These are phyloP conservation scores for Pythium brachiatum DNA, from an alignment of 352 stramenopile genomes.

Conservation along the genomic window DNA sequence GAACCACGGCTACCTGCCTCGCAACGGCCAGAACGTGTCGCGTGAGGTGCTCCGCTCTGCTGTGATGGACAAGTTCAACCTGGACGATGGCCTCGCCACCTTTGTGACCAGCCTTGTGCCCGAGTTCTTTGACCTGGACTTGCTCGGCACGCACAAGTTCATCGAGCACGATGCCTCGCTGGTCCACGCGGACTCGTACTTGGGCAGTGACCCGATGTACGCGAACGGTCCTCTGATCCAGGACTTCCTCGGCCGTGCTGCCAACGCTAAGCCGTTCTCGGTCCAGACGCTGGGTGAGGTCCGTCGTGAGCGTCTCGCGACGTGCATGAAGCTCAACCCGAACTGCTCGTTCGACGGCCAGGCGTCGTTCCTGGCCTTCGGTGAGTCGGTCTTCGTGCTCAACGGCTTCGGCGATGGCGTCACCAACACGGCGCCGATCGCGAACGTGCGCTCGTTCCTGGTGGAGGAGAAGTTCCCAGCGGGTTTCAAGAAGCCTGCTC, in stretches of 20 bases:
- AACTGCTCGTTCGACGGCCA: slow-evolving; percentile 11
- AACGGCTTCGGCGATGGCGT: slow-evolving; percentile 19
- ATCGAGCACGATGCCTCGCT: slow-evolving; percentile 39
- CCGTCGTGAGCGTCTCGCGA: slow-evolving; percentile 16
- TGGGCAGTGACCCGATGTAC: slow-evolving; percentile 31
- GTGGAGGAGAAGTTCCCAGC: slow-evolving; percentile 28
- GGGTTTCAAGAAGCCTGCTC: slow-evolving; percentile 23
- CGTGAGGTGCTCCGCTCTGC: slow-evolving; percentile 16
- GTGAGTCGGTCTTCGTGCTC: slow-evolving; percentile 33
- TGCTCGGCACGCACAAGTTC: slow-evolving; percentile 12
- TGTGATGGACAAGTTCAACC: slow-evolving; percentile 21
- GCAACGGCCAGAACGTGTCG: not conserved
- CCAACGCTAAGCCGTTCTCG: slow-evolving; percentile 6
- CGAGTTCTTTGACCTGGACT: slow-evolving; percentile 35
- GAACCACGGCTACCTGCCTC: not conserved
- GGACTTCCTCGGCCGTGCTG: slow-evolving; percentile 27
- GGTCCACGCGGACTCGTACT: slow-evolving; percentile 33
- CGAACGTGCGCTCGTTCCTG: slow-evolving; percentile 27
- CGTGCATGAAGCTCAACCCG: slow-evolving; percentile 6
- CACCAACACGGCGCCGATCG: slow-evolving; percentile 15
- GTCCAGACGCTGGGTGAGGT: slow-evolving; percentile 12
- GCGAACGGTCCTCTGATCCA: slow-evolving; percentile 28
- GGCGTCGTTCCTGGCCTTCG: slow-evolving; percentile 26
- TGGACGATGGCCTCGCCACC: slow-evolving; percentile 24
- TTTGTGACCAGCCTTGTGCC: slow-evolving; percentile 30